Percentiles rank a stretch among this genome's conserved stretches.
Conservation (phyloP, 164 flowering plant genomes). For the Vitis vinifera region DNA sequence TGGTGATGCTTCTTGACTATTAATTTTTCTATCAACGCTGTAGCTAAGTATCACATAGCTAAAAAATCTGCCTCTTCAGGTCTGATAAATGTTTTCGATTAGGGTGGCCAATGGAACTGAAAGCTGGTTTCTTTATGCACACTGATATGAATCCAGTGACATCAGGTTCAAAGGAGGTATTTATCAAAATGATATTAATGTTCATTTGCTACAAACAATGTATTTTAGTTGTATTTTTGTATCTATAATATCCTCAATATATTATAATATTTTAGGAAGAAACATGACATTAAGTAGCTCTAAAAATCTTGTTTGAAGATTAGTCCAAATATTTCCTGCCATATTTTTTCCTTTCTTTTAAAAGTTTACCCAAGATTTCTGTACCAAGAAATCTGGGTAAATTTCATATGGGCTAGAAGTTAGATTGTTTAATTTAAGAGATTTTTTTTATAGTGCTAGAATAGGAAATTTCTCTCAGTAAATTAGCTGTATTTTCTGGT, state of each 20-base stretch:
- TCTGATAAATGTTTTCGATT: slow-evolving; percentile 66
- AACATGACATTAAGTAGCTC: neutral
- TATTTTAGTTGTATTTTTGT: neutral
- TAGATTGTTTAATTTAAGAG: no score
- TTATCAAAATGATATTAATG: slow-evolving; percentile 2
- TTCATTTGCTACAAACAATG: neutral
- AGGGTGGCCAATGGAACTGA: slow-evolving; percentile 79
- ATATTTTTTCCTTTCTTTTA: no score
- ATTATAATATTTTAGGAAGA: neutral
- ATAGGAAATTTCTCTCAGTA: no score
- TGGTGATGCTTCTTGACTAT: slow-evolving; percentile 49
- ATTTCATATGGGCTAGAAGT: no score
- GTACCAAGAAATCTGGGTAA: no score
- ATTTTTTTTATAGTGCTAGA: no score
- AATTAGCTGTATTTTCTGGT: no score
- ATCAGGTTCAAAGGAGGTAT: slow-evolving; percentile 33
- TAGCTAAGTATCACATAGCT: neutral
- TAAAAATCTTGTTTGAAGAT: no score
- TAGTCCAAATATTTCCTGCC: no score
- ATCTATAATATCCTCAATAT: neutral
- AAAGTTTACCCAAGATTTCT: no score
- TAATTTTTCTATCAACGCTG: neutral
- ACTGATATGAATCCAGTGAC: slow-evolving; percentile 31
- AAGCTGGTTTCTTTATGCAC: slow-evolving; percentile 77
- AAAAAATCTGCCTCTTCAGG: slow-evolving; percentile 37